These are phyloP conservation scores for Hanseniaspora lachancei DNA, from an alignment of 805 yeast genomes.

Conservation along the genomic window DNA sequence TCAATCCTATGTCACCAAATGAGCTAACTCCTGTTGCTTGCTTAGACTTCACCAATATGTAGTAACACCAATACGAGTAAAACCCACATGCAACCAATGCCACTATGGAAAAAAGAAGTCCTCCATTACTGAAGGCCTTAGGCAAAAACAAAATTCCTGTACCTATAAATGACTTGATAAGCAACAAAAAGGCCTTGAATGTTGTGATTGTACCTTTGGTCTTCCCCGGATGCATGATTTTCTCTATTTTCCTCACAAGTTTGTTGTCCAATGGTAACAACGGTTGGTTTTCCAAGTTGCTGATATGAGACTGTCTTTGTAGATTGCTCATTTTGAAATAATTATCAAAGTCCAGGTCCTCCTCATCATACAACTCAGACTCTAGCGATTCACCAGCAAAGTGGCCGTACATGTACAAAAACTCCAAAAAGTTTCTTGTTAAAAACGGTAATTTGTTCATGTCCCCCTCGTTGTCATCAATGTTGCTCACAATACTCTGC, in stretches of 20 bases:
- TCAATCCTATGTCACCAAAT: slow-evolving; percentile 65
- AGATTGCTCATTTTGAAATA: slow-evolving; percentile 20
- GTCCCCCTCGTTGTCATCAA: slow-evolving; percentile 18
- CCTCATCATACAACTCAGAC: slow-evolving; percentile 36
- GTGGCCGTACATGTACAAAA: slow-evolving; percentile 67
- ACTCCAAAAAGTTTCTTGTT: slow-evolving; percentile 64
- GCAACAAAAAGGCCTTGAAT: slow-evolving; percentile 52
- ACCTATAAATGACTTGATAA: slow-evolving; percentile 64
- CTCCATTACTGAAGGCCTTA: slow-evolving; percentile 60
- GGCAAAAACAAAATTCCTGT: slow-evolving; percentile 65
- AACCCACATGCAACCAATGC: slow-evolving; percentile 49
- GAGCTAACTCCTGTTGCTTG: slow-evolving; percentile 49
- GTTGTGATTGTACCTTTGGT: slow-evolving; percentile 60
- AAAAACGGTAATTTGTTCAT: slow-evolving; percentile 35
- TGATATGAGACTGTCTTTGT: slow-evolving; percentile 3
- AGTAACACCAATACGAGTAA: slow-evolving; percentile 68
- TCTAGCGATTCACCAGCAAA: slow-evolving; percentile 77
- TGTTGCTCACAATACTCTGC: slow-evolving; percentile 12
- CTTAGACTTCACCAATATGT: slow-evolving; percentile 48
- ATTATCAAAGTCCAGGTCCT: slow-evolving; percentile 19
- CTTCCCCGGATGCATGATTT: slow-evolving; percentile 17
- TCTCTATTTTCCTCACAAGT: slow-evolving; percentile 12
- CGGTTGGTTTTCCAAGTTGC: slow-evolving; percentile 7
- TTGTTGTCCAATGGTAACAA: slow-evolving; percentile 9
- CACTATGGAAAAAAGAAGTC: slow-evolving; percentile 43